Percentiles rank a stretch among this genome's conserved stretches.
Evolutionary conservation across 192 early-diverging fungal species (phyloP).

Genomic region (Anaeromyces robustus): DNA sequence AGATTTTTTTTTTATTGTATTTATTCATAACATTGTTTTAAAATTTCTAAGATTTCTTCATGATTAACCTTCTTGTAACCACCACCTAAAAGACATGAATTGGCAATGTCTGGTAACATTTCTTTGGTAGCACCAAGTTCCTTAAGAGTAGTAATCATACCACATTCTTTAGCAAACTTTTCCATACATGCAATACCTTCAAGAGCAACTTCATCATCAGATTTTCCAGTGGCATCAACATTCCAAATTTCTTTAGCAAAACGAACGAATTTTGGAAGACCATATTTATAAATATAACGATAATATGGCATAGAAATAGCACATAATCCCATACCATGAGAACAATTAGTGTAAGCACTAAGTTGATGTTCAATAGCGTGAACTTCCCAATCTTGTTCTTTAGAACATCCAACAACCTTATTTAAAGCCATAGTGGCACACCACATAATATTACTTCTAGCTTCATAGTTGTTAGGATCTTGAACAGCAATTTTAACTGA

Average conservation of each 20-base stretch:
- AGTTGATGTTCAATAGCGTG: not conserved
- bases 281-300: not conserved
- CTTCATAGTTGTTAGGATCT: not conserved
- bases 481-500: not conserved
- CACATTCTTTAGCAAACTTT: not conserved
- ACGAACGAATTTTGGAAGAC: not conserved
- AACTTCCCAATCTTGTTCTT: not conserved
- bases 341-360: not conserved
- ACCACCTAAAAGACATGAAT: not conserved
- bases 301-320: not conserved
- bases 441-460: not conserved
- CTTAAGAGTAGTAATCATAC: not conserved
- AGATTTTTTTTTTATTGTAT: no score
- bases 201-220: not conserved
- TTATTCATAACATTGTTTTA: not conserved
- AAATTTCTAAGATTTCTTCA: not conserved
- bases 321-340: not conserved
- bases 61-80: not conserved
- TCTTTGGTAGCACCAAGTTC: no score
- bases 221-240: not conserved
- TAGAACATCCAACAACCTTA: not conserved
- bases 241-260: not conserved
- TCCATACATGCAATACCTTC: not conserved
- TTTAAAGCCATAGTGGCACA: not conserved
- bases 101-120: not conserved